Evolutionary conservation across 805 yeast species (phyloP), one percentile per base, ranked within the genome.

Genomic region (Candida pseudofarinosa): DNA sequence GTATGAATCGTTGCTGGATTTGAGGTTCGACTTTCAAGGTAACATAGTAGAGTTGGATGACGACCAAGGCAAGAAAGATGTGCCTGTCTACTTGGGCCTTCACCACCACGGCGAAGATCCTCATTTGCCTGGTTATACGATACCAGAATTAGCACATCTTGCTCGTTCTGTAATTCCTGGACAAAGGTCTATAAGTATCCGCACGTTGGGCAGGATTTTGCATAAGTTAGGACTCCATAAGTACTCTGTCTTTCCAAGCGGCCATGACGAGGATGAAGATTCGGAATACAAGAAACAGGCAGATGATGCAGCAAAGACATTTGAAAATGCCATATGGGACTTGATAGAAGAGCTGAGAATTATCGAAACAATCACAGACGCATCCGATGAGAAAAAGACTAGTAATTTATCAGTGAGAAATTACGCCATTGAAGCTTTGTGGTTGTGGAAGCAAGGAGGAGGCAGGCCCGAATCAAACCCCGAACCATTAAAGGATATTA

Each of bases 21-120:
- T 91, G 58, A 69, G 99, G 48, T 93, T 93, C 57, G 97, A 91
- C 56, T 89, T 93, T 62, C 71, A 80, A 39, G 99, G 97, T 8
- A 72, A 86, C 51, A 60, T 93, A 46, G 71, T 93, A 3, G 71
- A 79, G 39, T 69, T 80, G 23, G 60, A 65, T 13, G 47, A 45
- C 4, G 18, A 43, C 3, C 46, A 52, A 10, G 41, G 44, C 6
- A 37, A 44, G 3, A 47, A 48, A 8, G 61, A 61, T 5, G 61
- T 78, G 4, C 80, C 85, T 2, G 72, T 83, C 0, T 67, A 72
- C 33, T 58, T 76, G 33, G 99, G 96, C 0, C 73, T 93, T 19
- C 97, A 88, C 55, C 98, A 93, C 59, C 99, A 93, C 62, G 76
- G 97, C 0, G 88, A 84, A 8, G 81, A 84, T 38, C 97, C 98